Evolutionary conservation across 2,329 filamentous ascomycete species (phyloP), one percentile per base, ranked within the genome.

Genomic region (Sclerotiophoma versabilis): DNA sequence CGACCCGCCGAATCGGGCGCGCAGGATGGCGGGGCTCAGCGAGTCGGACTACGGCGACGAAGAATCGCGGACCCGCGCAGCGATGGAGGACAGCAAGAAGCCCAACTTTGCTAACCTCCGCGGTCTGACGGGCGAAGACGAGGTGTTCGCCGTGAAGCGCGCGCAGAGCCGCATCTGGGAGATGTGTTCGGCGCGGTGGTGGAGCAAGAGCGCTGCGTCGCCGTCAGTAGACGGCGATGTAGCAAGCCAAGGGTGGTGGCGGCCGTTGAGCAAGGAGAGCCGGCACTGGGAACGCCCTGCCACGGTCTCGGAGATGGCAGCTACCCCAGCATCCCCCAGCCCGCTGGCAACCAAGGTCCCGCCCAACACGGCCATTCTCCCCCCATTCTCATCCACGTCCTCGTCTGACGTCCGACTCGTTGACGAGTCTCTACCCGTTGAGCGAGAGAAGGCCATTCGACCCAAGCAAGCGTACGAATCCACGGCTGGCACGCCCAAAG

Each of bases 121-220:
- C 10, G 85, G 84, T 0, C 89, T 93, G 65, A 93, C 88, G 0
- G 91, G 91, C 11, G 89, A 93, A 70, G 91, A 93, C 71, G 90
- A 93, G 72, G 81, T 85, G 11, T 95, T 95, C 70, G 90, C 90
- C 0, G 93, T 92, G 64, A 91, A 91, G 73, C 81, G 91, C 20
- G 91, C 90, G 2, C 81, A 85, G 36, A 91, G 87, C 60, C 79
- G 91, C n/a, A 77, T 95, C 3, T 95, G 90, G 90, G 90, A 95
- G 75, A 85, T 95, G 70, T 93, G 90, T 72, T 85, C 89, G 15
- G 80, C 79, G 30, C 79, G 83, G 57, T 93, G 90, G 90, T 91
- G 91, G 77, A 81, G 81, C 9, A 25, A 37, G n/a, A 39, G 44
- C 22, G 47, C 36, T 75, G 87, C 43, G 27, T 25, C 26, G 19